Base-by-base conservation (phyloP, 768 basidiomycete species). In the Mrakia gelida region DNA sequence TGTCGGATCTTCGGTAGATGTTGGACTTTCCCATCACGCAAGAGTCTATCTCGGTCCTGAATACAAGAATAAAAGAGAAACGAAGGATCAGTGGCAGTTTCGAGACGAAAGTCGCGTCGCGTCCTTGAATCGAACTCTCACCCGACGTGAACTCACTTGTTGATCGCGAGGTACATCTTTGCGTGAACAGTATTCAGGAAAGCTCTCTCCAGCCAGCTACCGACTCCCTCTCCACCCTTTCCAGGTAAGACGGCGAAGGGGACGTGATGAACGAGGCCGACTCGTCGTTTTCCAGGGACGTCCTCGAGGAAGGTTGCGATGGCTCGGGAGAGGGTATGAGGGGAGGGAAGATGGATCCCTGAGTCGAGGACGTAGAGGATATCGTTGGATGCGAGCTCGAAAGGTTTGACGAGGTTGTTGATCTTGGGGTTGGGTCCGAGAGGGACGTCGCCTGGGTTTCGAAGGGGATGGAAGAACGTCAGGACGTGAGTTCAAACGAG, bases 11-110 rank as follows among this genome's bases (percentile, higher is more conserved):
- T 65, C 93, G 90, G 84, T 95, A 98, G 71, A 99, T 83, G 83
- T 94, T 95, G 59, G 94, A 96, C 85, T 99, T 99, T 80, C 97
- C 97, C 78, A 97, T 91, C 7, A 98, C 94, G 82, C 97, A 99
- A 1, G 95, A 96, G 75, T 97, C 96, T 62, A 95, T 85, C 16
- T 92, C 93, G 67, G 92, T 86, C 0, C 91, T 89, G 85, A 96
- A 95, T 81, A 82, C 23, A 23, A 18, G 45, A 34, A 41, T 16
- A 28, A 23, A 41, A 56, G 52, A 0, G 30, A 30, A 18, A 18
- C 11, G 0, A 2, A 21, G 49, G 15, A 16, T 52, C 49, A 52
- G 49, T 16, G 49, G 49, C 11, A 52, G 49, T 16, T 52, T 7
- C 13, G 49, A n/a, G 23, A 16, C 21, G 73, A n/a, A 70, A 54